Conservation (phyloP, 192 early-diverging fungal genomes). For the Entomortierella lignicola region DNA sequence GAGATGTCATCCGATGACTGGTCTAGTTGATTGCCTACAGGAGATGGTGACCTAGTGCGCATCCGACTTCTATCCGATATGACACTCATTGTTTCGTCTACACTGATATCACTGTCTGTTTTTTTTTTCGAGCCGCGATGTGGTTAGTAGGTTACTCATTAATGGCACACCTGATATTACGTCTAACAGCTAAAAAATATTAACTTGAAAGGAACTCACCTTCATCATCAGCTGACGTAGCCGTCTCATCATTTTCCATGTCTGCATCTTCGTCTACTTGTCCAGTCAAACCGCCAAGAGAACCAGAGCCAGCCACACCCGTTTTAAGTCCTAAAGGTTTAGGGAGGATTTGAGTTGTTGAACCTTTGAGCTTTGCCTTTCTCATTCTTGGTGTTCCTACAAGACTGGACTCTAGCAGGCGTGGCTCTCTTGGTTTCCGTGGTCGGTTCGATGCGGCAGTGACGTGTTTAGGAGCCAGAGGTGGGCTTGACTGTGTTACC, state of each 20-base stretch:
- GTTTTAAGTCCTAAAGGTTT: background rate
- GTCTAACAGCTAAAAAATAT: background rate
- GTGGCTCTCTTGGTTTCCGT: constrained; percentile 57
- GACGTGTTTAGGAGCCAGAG: constrained; percentile 67
- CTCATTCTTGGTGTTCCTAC: constrained; percentile 25
- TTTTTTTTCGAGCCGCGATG: background rate
- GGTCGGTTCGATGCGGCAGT: constrained; percentile 64
- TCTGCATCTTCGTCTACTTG: constrained; percentile 13
- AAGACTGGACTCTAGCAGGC: constrained; percentile 34
- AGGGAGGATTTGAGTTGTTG: background rate
- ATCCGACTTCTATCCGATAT: constrained; percentile 16
- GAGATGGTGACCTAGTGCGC: constrained; percentile 18
- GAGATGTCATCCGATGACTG: constrained; percentile 42
- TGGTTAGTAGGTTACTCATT: background rate
- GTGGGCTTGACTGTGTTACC: constrained; percentile 65
- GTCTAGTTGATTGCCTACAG: constrained; percentile 7
- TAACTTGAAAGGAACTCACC: background rate
- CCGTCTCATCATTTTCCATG: constrained; percentile 9
- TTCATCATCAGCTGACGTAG: constrained; percentile 5
- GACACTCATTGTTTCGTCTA: constrained; percentile 43
- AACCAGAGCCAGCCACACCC: background rate
- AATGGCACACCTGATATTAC: too few relatives aligned
- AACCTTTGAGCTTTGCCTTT: constrained; percentile 9
- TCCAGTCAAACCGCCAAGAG: background rate
- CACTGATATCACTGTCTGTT: constrained; percentile 41